Conservation (phyloP, 345 rosid genomes). For the Eucalyptus albens region DNA sequence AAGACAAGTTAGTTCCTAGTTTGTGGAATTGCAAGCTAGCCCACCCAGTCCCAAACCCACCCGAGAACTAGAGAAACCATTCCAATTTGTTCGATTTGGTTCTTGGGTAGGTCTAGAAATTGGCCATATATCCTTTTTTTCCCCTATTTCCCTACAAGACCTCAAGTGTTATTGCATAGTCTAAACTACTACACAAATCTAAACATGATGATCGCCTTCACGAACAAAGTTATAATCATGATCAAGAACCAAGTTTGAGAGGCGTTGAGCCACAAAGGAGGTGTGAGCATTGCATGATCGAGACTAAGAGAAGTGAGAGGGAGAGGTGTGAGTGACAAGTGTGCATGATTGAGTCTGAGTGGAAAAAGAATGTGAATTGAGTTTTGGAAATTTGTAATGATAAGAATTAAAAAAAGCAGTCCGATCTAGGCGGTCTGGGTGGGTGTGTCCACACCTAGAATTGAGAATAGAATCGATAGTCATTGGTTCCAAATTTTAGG, state of each 20-base stretch:
- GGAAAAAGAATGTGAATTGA: too few species aligned
- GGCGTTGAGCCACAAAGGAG: fast-evolving
- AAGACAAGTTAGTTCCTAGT: background rate
- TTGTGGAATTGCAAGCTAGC: background rate
- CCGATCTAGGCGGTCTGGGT: fast-evolving
- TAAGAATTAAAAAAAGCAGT: too few species aligned
- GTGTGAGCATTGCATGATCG: background rate
- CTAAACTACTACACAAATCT: background rate
- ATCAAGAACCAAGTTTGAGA: background rate
- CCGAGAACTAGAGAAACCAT: background rate
- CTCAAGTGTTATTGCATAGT: too few species aligned
- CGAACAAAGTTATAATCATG: too few species aligned
- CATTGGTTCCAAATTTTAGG: background rate
- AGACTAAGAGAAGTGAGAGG: background rate
- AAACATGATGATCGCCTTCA: background rate
- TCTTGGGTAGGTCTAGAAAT: too few species aligned
- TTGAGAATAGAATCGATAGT: too few species aligned
- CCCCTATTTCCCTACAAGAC: background rate
- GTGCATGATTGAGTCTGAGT: background rate
- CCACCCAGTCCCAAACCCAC: fast-evolving
- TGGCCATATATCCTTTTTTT: too few species aligned
- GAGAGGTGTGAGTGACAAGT: background rate
- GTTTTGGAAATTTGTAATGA: background rate
- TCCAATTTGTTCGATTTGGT: fast-evolving
- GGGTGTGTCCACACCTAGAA: background rate